phyloP scores from a whole-genome alignment of 139 green algal species.

The Deuterostichococcus epilithicus region DNA sequence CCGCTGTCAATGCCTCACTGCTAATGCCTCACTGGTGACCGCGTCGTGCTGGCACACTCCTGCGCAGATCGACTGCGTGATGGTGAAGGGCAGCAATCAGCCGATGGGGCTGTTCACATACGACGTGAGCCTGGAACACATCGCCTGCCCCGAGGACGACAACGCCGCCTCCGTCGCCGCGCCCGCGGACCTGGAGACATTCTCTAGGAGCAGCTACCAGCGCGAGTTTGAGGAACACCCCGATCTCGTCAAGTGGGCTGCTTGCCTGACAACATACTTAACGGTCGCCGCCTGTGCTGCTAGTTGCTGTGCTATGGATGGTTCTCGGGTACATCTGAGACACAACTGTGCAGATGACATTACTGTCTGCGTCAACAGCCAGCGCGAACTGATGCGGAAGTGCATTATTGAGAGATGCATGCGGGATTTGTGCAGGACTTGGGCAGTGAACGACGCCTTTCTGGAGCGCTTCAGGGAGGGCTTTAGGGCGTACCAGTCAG shows the following conservation, averaged over 20 bases:
- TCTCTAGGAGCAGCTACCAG: conserved; percentile 28
- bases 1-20: no score
- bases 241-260: conserved; percentile 48
- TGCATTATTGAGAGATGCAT: no score
- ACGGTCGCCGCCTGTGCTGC: no score
- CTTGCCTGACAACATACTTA: no score
- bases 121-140: conserved; percentile 42
- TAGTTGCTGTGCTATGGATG: no score
- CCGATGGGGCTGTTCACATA: conserved; percentile 82
- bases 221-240: conserved; percentile 79
- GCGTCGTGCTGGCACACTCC: no score
- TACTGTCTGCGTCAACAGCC: no score
- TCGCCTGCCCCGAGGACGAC: conserved; percentile 18
- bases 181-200: conserved; percentile 7
- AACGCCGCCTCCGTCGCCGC: conserved; percentile 21
- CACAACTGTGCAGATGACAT: no score
- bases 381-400: no score
- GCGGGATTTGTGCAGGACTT: conserved; percentile 40
- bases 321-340: no score
- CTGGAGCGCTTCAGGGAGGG: conserved; percentile 46
- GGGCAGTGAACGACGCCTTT: conserved; percentile 51
- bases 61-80: conserved; percentile 88
- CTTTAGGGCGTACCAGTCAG: conserved; percentile 58
- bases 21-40: no score
- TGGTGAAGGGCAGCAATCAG: conserved; percentile 84